Evolutionary conservation across 371 early-diverging fungal genomes (phyloP), one percentile per base, ranked within the genome.

Genomic region (Apophysomyces ossiformis): DNA sequence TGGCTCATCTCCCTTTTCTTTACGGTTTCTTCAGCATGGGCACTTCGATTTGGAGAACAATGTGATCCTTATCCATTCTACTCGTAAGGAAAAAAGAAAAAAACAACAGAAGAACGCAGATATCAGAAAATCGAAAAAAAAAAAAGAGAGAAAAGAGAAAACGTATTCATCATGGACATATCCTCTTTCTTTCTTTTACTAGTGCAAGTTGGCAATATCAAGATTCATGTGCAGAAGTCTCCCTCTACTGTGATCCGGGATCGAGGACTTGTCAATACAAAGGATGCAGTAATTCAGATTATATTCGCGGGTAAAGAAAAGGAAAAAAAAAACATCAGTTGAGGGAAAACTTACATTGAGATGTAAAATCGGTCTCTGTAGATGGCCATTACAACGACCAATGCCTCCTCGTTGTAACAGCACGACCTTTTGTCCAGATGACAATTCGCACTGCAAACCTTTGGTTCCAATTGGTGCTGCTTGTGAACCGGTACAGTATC

Each of bases 201-300:
- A 76, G 76, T 62, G 56, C 69, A 37, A 74, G 70, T 58, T 72
- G 76, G 74, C 65, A 72, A 57, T 81, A 79, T 45, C 65, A 73
- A 35, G 82, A 82, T 62, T 74, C 77, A 37, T 82, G 82, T 63
- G 60, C 69, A 32, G 64, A 72, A 60, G 65, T 82, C n/a, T 82
- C 77, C 39, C 65, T 82, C 5, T 82, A 59, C 50, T 78, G 79
- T 32, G 75, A 78, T 57, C 66, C 71, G 9, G 57, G 37, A 7
- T 70, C 68, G 32, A 73, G 62, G 21, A 78, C 76, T 15, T 83
- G 84, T 41, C 68, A 74, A 32, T 71, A 76, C 43, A 81, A 71
- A 71, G 79, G 76, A 6, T 83, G 84, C 11, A 68, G 76, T 7
- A 81, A 81, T 61, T 39, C 78, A 1, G 81, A 83, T 65, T 81